Base-by-base conservation (phyloP, 257 asterid species). In the Paraleonurus japonicus region DNA sequence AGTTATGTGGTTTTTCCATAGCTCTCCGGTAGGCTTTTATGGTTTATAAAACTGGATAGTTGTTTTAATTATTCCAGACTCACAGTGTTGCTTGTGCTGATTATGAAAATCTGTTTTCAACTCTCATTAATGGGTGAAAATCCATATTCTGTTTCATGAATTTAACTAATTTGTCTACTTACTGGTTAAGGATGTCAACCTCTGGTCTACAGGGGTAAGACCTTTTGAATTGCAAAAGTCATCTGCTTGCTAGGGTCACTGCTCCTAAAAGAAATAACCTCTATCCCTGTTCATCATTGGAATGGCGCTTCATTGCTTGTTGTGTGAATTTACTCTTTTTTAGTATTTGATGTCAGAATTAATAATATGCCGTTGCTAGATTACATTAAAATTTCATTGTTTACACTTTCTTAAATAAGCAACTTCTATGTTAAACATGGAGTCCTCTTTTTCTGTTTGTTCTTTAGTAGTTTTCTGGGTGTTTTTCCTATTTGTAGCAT, bases 241-340 rank as follows among this genome's bases (percentile, higher is more conserved):
- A 67, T 64, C 62, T 70, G 71, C 78, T 66, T 73, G 71, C 78
- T 70, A 66, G 72, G 73, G 51, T 81, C 59, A 28, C n/a, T 30
- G 39, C 69, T 73, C 61, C 51, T 70, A 6, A 2, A 33, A 43
- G 32, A 48, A 39, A 30, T 77, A 23, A 17, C 67, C 68, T 75
- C 9, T 20, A 55, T 71, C 77, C 50, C 76, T 81, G 74, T 74
- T 73, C 59, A 7, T 61, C 53, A 32, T 37, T 35, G 59, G 71
- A 55, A 55, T 65, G 76, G 50, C 63, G 68, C 72, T 66, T 61
- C 26, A 15, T 60, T 75, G 73, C 72, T 73, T 76, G 57, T 63
- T 70, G 76, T 57, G 53, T 55, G 59, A 39, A 15, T 13, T 9
- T 79, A 16, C 77, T 28, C 57, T 65, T 72, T 41, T 73, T 26